Evolutionary conservation across 805 yeast species (phyloP).

Genomic region (Ogataea pignaliae): DNA sequence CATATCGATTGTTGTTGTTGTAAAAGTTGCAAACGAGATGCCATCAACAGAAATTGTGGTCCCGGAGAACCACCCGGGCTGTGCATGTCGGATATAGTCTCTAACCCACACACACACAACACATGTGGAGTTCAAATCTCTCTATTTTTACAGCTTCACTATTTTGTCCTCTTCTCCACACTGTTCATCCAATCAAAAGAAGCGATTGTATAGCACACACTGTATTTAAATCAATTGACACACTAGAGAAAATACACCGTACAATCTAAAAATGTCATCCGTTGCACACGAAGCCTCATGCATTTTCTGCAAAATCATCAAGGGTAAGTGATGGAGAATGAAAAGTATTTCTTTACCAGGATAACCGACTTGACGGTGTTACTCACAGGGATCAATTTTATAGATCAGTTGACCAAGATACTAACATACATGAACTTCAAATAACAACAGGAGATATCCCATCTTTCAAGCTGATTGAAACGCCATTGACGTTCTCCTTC

Average conservation of each 20-base stretch:
- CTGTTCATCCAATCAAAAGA: no score
- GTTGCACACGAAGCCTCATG: slow-evolving; percentile 53
- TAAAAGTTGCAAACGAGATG: no score
- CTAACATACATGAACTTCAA: neutral
- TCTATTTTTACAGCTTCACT: no score
- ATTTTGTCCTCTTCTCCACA: no score
- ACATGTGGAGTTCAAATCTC: no score
- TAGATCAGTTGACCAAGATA: neutral
- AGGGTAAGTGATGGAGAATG: slow-evolving; percentile 46
- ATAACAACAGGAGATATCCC: slow-evolving; percentile 79
- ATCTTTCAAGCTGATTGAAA: slow-evolving; percentile 82
- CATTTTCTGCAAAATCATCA: slow-evolving; percentile 90
- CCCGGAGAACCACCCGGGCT: no score
- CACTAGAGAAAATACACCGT: neutral
- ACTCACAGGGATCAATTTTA: neutral
- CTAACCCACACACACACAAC: no score
- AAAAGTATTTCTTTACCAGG: no score
- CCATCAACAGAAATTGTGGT: no score
- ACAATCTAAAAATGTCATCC: slow-evolving; percentile 23
- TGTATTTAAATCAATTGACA: neutral
- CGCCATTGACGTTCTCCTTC: slow-evolving; percentile 76
- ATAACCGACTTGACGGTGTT: no score
- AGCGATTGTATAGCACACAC: neutral
- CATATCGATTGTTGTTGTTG: no score
- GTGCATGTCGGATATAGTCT: no score